Base-by-base conservation (phyloP, 75 land plant genomes). In the Gnetum montanum region DNA sequence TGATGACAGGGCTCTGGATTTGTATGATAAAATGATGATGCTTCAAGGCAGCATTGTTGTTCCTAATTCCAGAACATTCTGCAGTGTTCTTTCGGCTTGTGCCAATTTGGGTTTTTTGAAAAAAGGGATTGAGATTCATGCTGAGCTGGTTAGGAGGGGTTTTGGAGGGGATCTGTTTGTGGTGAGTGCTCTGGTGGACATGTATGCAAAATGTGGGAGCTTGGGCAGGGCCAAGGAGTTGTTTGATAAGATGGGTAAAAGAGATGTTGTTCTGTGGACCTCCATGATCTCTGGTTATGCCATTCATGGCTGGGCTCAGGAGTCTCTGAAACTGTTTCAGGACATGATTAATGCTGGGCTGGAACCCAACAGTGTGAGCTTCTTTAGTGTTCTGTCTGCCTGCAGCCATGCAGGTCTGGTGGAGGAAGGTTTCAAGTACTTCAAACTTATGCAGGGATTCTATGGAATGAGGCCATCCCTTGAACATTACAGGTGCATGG, bases 141-240 rank as follows among this genome's bases (percentile, higher is more conserved):
- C 30, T 16, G 13, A 30, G 8, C 30, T 51, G 31, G 31, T 51
- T 18, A 16, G 28, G 31, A 51, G 23, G 18, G 34, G 54, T 3
- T 51, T 31, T 19, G 10, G 7, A 1, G 16, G 11, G 18, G 36
- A 51, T 51, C 22, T 33, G 16, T 27, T 51, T 26, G 46, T 43
- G 8, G 34, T 13, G 0, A 56, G 23, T 18, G 29, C 61, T 12
- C 15, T 64, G 34, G 38, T 64, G 20, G 62, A 56, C 24, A 57
- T 57, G 62, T 64, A 64, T 44, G 67, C 23, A 22, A 57, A 58
- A 28, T 56, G 63, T 57, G 63, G 67, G 10, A 22, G 8, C 20
- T 23, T 57, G 26, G 4, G 3, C 10, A 34, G 31, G 8, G 67
- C 46, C 29, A 4, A 26, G 16, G 15, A 43, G 31, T 2, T 57